Conservation (phyloP, 345 rosid genomes). For the Lepidium sativum region DNA sequence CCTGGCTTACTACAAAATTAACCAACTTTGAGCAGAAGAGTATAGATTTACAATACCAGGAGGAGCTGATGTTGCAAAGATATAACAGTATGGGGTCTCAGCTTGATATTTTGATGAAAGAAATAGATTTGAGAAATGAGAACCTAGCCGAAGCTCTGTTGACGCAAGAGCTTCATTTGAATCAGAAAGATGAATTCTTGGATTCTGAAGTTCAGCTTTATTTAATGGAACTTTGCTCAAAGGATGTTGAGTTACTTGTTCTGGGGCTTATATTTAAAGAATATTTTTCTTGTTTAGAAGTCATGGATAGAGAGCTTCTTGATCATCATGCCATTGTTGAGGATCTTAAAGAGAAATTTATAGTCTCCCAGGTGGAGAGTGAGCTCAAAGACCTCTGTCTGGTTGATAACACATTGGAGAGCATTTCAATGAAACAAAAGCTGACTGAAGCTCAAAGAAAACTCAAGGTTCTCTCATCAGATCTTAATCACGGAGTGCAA, state of each 20-base stretch:
- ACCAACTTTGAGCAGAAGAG: conserved; percentile 61
- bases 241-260: conserved; percentile 64
- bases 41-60: conserved; percentile 61
- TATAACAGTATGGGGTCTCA: conserved; percentile 70
- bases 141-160: conserved; percentile 41
- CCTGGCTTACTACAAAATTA: conserved; percentile 46
- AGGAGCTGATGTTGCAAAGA: conserved; percentile 86
- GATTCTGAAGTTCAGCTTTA: conserved; percentile 49
- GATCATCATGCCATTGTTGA: conserved; percentile 35
- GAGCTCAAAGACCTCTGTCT: conserved; percentile 40
- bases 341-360: conserved; percentile 39
- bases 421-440: conserved; percentile 28
- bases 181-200: conserved; percentile 37
- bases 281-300: conserved; percentile 28
- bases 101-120: conserved; percentile 67
- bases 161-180: conserved; percentile 45
- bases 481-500: conserved; percentile 25
- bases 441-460: conserved; percentile 27
- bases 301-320: conserved; percentile 27
- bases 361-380: conserved; percentile 40
- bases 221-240: conserved; percentile 38
- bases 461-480: conserved; percentile 28
- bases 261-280: conserved; percentile 48
- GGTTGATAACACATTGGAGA: conserved; percentile 31
- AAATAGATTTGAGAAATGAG: conserved; percentile 51